Percentiles rank a stretch among this genome's conserved stretches.
These are phyloP conservation scores for Plasmodium yoelii DNA, from an alignment of 169 alveolate species.

Conservation along the genomic window DNA sequence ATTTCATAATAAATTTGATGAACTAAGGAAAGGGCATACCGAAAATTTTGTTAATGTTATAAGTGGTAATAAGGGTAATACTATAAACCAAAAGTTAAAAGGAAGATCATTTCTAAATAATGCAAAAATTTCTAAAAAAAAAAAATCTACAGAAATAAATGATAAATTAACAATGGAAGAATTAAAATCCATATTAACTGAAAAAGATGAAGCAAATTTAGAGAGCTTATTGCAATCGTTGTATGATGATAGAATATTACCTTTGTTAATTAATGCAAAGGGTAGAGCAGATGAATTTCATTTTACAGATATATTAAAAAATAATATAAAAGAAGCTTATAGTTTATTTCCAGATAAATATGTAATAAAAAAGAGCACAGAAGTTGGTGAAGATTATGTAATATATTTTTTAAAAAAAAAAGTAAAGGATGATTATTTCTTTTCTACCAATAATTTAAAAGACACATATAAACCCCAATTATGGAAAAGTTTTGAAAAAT, in stretches of 20 bases:
- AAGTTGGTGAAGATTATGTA: conserved; percentile 77
- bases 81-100: background rate
- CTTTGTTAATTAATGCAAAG: conserved; percentile 81
- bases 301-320: conserved; percentile 78
- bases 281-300: conserved; percentile 84
- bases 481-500: conserved; percentile 83
- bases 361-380: conserved; percentile 67
- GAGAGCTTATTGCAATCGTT: conserved; percentile 79
- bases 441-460: conserved; percentile 81
- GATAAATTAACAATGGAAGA: conserved; percentile 46
- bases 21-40: background rate
- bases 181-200: conserved; percentile 75
- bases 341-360: conserved; percentile 80
- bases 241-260: conserved; percentile 84
- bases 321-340: conserved; percentile 79
- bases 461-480: conserved; percentile 78
- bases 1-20: background rate
- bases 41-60: too few species aligned
- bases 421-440: conserved; percentile 76
- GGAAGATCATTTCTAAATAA: conserved; percentile 9
- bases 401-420: conserved; percentile 79
- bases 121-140: conserved; percentile 63
- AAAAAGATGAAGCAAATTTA: conserved; percentile 77
- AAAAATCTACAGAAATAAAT: conserved; percentile 33
- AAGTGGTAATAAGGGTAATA: background rate